These are phyloP conservation scores for Eragrostis curvula DNA, from an alignment of 176 grass and related monocot species.

Conservation along the genomic window DNA sequence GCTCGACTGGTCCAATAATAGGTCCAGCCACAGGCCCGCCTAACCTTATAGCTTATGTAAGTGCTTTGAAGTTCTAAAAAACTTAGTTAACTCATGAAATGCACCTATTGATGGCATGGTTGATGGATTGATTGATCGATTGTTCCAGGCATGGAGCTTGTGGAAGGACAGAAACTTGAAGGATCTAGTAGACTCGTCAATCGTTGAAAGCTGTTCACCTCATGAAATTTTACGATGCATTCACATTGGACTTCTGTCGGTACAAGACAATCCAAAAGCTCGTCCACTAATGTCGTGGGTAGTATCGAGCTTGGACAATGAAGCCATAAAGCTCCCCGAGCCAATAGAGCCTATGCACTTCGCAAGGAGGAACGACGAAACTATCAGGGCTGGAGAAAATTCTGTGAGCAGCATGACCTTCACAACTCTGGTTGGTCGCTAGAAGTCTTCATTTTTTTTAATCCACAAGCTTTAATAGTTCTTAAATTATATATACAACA, in stretches of 20 bases:
- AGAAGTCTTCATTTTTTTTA: not conserved
- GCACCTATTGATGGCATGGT: not conserved
- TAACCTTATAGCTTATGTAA: constrained; percentile 51
- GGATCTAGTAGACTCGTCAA: constrained; percentile 18
- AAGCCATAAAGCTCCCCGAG: constrained; percentile 6
- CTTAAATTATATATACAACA: not conserved
- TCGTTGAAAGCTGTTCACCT: constrained; percentile 18
- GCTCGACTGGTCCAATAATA: not conserved
- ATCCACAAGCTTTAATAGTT: not conserved
- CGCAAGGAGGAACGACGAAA: not conserved
- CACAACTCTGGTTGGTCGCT: constrained; percentile 24
- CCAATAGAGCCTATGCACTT: constrained; percentile 33
- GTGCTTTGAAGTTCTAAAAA: not conserved
- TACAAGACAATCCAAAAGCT: constrained; percentile 49
- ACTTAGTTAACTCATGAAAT: not conserved
- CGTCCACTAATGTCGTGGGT: constrained; percentile 45
- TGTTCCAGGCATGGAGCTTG: constrained; percentile 50
- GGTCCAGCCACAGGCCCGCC: not conserved
- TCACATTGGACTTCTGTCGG: constrained; percentile 29
- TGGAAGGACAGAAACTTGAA: constrained; percentile 40
- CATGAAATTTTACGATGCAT: constrained; percentile 40
- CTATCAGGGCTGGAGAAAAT: not conserved
- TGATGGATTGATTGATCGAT: not conserved
- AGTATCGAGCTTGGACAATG: constrained; percentile 46
- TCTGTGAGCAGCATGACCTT: not conserved